These are phyloP conservation scores for Cenchrus americanus DNA, from an alignment of 176 grass and related monocot genomes.

Conservation along the genomic window DNA sequence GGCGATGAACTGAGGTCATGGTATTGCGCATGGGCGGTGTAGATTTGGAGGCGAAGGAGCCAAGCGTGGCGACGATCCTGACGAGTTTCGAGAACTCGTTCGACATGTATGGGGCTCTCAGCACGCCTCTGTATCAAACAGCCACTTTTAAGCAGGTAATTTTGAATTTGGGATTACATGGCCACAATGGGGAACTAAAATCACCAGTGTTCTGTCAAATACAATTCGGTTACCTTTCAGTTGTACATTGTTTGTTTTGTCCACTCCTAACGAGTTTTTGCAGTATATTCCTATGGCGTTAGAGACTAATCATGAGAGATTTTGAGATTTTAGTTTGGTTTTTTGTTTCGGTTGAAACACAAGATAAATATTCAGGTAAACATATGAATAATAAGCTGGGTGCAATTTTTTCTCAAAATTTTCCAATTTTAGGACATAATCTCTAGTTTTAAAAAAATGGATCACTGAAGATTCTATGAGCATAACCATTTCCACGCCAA, in stretches of 20 bases:
- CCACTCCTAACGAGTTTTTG: background rate
- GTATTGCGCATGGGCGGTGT: background rate
- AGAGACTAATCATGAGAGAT: background rate
- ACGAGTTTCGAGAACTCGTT: slow-evolving; percentile 87
- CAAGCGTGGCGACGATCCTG: slow-evolving; percentile 79
- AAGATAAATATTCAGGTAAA: background rate
- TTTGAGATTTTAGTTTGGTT: slow-evolving; percentile 11
- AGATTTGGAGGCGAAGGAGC: slow-evolving; percentile 68
- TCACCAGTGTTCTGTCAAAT: background rate
- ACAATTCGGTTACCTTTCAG: background rate
- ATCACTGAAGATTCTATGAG: background rate
- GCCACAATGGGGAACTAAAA: background rate
- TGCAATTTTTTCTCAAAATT: background rate
- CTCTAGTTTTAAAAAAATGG: background rate
- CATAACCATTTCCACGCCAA: background rate
- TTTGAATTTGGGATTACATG: background rate
- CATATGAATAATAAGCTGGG: background rate
- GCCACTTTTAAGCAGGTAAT: slow-evolving; percentile 97
- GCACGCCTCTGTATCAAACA: slow-evolving; percentile 96
- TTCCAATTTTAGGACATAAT: background rate
- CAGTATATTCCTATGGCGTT: background rate
- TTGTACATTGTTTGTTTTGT: slow-evolving; percentile 8
- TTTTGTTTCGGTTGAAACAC: background rate
- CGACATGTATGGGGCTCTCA: slow-evolving; percentile 76
- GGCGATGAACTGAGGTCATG: background rate